A percentile compares a stretch with the other conserved stretches of the same genome.
These are phyloP conservation scores for Endoconidiophora laricicola DNA, from an alignment of 2,329 filamentous ascomycete genomes.

Conservation along the genomic window DNA sequence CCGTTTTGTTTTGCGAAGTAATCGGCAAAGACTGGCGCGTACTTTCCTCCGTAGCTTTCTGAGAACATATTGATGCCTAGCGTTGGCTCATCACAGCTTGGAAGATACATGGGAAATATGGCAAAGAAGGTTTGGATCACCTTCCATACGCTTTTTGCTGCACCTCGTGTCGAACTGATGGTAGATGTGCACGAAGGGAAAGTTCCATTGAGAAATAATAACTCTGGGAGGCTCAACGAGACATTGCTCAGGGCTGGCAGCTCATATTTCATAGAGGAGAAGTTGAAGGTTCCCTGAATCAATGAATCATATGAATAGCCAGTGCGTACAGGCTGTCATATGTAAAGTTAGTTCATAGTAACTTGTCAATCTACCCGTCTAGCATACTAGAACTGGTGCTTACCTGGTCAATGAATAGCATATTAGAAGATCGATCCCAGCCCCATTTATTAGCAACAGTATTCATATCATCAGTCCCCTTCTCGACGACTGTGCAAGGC, in stretches of 20 bases:
- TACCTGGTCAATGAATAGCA: slow-evolving; percentile 38
- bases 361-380: slow-evolving; percentile 15
- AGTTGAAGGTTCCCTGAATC: slow-evolving; percentile 41
- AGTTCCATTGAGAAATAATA: slow-evolving; percentile 15
- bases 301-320: slow-evolving; percentile 50
- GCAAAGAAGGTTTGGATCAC: slow-evolving; percentile 45
- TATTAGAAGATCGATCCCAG: slow-evolving; percentile 41
- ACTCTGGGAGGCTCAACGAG: slow-evolving; percentile 19
- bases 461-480: slow-evolving; percentile 26
- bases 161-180: slow-evolving; percentile 38
- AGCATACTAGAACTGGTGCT: slow-evolving; percentile 19
- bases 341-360: slow-evolving; percentile 19
- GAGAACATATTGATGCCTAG: slow-evolving; percentile 41
- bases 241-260: slow-evolving; percentile 21
- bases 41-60: slow-evolving; percentile 55
- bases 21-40: slow-evolving; percentile 47
- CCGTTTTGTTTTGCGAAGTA: slow-evolving; percentile 45
- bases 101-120: slow-evolving; percentile 41
- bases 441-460: slow-evolving; percentile 45
- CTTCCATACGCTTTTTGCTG: slow-evolving; percentile 47
- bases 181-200: slow-evolving; percentile 20
- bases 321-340: slow-evolving; percentile 42
- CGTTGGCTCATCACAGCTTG: slow-evolving; percentile 27
- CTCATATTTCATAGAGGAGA: slow-evolving; percentile 23
- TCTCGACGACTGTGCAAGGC: slow-evolving; percentile 32